Evolutionary conservation across 306 rosid genomes (phyloP).

Genomic region (Castanopsis chinensis): DNA sequence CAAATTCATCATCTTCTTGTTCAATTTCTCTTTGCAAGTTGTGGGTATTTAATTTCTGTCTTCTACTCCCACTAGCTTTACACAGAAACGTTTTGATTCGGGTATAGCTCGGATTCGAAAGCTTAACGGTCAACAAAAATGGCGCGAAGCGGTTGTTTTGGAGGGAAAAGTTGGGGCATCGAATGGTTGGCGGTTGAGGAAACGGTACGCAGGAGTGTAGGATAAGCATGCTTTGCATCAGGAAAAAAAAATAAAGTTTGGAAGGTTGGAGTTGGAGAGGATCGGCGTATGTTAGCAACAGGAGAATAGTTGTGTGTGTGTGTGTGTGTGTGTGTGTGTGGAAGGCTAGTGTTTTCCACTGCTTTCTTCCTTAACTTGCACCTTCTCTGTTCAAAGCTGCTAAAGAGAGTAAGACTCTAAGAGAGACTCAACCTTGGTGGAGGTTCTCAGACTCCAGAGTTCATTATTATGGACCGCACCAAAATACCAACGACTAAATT

Average conservation of each 20-base stretch:
- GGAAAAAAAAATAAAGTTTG: not conserved
- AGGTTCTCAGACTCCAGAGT: too few species aligned
- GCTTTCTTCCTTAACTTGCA: not conserved
- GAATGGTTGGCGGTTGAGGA: constrained; percentile 28
- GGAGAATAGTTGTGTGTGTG: not conserved
- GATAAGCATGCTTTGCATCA: constrained; percentile 35
- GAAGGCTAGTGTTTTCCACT: not conserved
- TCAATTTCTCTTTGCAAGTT: constrained; percentile 28
- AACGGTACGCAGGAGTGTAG: constrained; percentile 29
- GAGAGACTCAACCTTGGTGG: too few species aligned
- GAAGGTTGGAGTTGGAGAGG: not conserved
- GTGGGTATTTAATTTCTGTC: constrained; percentile 23
- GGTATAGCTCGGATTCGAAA: not conserved
- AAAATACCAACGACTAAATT: too few species aligned
- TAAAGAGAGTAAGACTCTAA: not conserved
- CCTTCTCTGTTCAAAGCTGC: not conserved
- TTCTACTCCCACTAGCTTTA: constrained; percentile 22
- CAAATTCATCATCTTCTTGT: constrained; percentile 30
- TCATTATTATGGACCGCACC: too few species aligned
- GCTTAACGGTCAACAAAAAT: constrained; percentile 17
- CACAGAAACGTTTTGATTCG: constrained; percentile 12
- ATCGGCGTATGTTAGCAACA: not conserved
- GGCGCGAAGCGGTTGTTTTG: constrained; percentile 19
- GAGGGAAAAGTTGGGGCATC: constrained; percentile 24
- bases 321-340: not conserved